phyloP scores from a whole-genome alignment of 257 asterid species.

The Solanum lignicaule region DNA sequence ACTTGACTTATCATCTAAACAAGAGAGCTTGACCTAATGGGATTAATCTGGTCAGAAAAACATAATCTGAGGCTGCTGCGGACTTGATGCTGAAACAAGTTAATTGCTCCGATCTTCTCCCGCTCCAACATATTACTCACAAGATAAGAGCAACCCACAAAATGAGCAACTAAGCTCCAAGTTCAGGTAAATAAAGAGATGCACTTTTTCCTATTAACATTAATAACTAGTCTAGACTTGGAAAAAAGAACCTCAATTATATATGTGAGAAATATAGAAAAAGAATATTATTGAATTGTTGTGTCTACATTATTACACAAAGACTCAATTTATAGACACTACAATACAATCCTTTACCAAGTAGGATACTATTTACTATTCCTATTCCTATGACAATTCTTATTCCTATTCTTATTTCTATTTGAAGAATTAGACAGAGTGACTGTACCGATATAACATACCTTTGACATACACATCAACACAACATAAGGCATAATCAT shows the following conservation, averaged over 20 bases:
- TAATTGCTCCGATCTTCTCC: background rate
- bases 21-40: background rate
- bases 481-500: background rate
- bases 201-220: background rate
- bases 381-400: no score
- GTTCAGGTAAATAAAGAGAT: background rate
- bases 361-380: no score
- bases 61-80: background rate
- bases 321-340: no score
- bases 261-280: background rate
- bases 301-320: no score
- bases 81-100: background rate
- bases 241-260: background rate
- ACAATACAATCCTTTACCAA: no score
- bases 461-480: background rate
- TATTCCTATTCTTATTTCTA: no score
- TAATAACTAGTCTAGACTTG: background rate
- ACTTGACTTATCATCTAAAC: background rate
- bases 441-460: background rate
- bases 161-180: background rate
- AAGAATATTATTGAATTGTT: background rate
- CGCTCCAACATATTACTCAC: background rate
- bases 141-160: background rate
- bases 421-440: background rate
- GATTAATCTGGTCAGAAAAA: background rate